Evolutionary conservation across 768 basidiomycete species (phyloP).

Genomic region (Panaeolus cyanescens): DNA sequence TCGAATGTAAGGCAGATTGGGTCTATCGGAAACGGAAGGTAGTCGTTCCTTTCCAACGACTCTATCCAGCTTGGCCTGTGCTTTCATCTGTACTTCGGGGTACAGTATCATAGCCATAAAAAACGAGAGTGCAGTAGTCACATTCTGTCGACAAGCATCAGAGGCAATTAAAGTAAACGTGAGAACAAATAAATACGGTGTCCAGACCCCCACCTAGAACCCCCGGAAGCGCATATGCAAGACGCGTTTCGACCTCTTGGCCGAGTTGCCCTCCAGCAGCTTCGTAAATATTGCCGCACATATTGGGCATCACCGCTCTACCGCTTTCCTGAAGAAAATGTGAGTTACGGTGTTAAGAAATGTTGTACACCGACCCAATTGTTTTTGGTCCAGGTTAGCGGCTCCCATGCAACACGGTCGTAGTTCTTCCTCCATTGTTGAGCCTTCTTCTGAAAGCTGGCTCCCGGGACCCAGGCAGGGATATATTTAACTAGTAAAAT

Average conservation of each 20-base stretch:
- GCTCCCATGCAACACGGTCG: slow-evolving; percentile 37
- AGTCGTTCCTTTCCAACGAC: slow-evolving; percentile 28
- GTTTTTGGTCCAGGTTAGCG: slow-evolving; percentile 37
- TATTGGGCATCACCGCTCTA: too few species aligned
- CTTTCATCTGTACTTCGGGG: slow-evolving; percentile 29
- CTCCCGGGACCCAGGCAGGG: slow-evolving; percentile 59
- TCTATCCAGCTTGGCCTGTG: slow-evolving; percentile 30
- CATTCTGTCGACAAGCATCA: not conserved
- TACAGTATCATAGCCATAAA: slow-evolving; percentile 27
- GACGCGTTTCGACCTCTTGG: too few species aligned
- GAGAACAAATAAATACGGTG: slow-evolving; percentile 11
- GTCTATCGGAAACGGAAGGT: slow-evolving; percentile 20
- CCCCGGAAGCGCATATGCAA: too few species aligned
- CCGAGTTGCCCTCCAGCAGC: too few species aligned
- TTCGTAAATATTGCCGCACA: too few species aligned
- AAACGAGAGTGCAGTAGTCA: slow-evolving; percentile 9
- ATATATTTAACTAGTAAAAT: slow-evolving; percentile 41
- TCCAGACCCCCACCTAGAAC: slow-evolving; percentile 19
- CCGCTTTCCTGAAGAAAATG: too few species aligned
- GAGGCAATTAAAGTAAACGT: not conserved
- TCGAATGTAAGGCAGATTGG: slow-evolving; percentile 19
- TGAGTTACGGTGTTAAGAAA: too few species aligned
- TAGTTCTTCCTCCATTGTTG: slow-evolving; percentile 33
- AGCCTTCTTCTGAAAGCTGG: slow-evolving; percentile 50
- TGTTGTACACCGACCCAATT: slow-evolving; percentile 45